These are phyloP conservation scores for Entomortierella lignicola DNA, from an alignment of 192 early-diverging fungal species.

Conservation along the genomic window DNA sequence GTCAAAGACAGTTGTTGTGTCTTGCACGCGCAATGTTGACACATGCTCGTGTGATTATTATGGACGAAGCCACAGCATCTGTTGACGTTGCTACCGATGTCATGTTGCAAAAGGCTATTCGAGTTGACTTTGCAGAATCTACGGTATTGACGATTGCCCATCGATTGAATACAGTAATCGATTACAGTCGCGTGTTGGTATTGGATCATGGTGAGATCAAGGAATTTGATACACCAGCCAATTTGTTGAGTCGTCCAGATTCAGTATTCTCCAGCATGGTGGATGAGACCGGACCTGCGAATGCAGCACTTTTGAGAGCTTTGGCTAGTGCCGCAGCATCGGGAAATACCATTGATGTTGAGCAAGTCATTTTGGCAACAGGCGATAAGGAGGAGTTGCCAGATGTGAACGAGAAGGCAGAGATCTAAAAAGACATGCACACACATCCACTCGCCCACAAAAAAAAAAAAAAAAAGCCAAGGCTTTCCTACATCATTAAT, in stretches of 20 bases:
- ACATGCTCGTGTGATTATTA: conserved; percentile 63
- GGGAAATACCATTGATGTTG: conserved; percentile 22
- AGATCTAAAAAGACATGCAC: background rate
- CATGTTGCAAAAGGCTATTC: conserved; percentile 71
- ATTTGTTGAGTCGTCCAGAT: conserved; percentile 56
- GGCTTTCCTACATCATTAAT: no score
- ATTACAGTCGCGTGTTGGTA: conserved; percentile 55
- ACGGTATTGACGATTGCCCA: conserved; percentile 75
- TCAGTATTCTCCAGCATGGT: conserved; percentile 69
- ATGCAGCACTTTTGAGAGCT: conserved; percentile 65
- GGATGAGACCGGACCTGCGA: conserved; percentile 73
- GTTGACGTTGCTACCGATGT: conserved; percentile 77
- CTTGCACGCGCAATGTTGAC: conserved; percentile 85
- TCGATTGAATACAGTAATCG: conserved; percentile 63
- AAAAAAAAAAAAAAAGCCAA: background rate
- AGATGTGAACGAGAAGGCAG: conserved; percentile 4
- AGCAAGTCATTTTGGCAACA: conserved; percentile 12
- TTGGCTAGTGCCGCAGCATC: conserved; percentile 57
- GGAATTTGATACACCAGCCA: conserved; percentile 65
- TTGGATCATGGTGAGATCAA: conserved; percentile 57
- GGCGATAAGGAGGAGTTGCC: conserved; percentile 23
- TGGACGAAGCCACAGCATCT: conserved; percentile 65
- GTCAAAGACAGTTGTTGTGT: conserved; percentile 88
- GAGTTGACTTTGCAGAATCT: conserved; percentile 61
- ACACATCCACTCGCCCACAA: background rate